Base-by-base conservation (phyloP, 2,329 filamentous ascomycete genomes). In the Ciborinia camelliae region DNA sequence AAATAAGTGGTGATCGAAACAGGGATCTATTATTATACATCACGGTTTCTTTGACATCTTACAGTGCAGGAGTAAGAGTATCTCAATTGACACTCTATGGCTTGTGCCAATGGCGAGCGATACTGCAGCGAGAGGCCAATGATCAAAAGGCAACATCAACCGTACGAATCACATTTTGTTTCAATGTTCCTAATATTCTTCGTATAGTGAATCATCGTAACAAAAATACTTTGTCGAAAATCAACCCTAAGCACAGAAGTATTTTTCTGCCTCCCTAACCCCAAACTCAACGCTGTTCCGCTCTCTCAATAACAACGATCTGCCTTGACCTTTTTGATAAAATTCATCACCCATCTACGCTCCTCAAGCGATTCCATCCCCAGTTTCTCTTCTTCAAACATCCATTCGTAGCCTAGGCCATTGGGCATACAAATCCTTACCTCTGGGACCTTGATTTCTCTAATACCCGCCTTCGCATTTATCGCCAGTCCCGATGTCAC, bases 311-410 rank as follows among this genome's bases (percentile, higher is more conserved):
- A n/a, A n/a, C n/a, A n/a, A 26, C 39, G n/a, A 47, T 8, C 14
- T 4, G 20, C 41, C 23, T 58, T 32, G 18, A 58, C 55, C 28
- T 47, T 58, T 5, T 14, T 18, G 15, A 58, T 47, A 32, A 58
- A 58, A 18, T 35, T 18, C 20, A 47, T 35, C 20, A 58, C 41
- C 41, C 41, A 58, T 12, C 4, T 18, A 7, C 55, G 28, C n/a
- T 58, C 55, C 12, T 58, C 55, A 12, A 58, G 6, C n/a, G 55
- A 58, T 47, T 58, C 39, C 55, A 58, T 47, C 1, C 55, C 55
- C n/a, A 58, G 9, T 12, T 23, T 18, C 2, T 26, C 28, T 35
- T 32, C 28, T 23, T 45, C n/a, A 1, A 58, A 58, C 41, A 45
- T 32, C 28, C 39, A 47, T 18, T 23, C 41, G n/a, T 18, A 18